Percentiles rank a stretch among this genome's conserved stretches.
These are phyloP conservation scores for Coniochaeta sp. DNA, from an alignment of 2,329 filamentous ascomycete genomes.

Conservation along the genomic window DNA sequence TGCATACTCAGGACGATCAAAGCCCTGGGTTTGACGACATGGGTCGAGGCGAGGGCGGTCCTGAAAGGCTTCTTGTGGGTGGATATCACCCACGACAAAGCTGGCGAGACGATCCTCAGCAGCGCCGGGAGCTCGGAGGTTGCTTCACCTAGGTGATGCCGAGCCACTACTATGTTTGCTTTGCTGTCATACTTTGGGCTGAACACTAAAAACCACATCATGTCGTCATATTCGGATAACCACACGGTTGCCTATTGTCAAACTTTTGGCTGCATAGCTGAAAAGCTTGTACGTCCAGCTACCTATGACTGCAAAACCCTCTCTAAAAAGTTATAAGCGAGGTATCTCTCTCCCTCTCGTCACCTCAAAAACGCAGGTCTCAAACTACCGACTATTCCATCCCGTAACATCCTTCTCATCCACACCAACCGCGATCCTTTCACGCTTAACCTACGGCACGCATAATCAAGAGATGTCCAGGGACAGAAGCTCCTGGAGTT, in stretches of 20 bases:
- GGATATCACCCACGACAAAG: slow-evolving; percentile 4
- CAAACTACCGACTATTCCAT: neutral
- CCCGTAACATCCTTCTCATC: neutral
- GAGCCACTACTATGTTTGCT: neutral
- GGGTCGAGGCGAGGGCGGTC: slow-evolving; percentile 3
- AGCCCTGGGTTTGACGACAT: slow-evolving; percentile 1
- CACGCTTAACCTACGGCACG: neutral
- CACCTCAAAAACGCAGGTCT: neutral
- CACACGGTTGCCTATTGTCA: slow-evolving; percentile 1
- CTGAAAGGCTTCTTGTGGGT: slow-evolving; percentile 10
- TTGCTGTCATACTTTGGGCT: neutral
- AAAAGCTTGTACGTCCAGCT: neutral
- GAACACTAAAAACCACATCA: neutral
- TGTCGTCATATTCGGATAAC: neutral
- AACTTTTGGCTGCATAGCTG: neutral
- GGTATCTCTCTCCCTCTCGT: neutral
- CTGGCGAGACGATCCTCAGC: slow-evolving; percentile 3
- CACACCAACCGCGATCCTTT: slow-evolving; percentile 1
- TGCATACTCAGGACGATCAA: neutral
- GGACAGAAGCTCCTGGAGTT: neutral
- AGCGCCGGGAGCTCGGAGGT: neutral
- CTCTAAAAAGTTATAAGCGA: neutral
- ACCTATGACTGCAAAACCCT: neutral
- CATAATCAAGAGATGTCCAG: neutral
- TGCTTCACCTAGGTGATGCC: neutral